Evolutionary conservation across 2,329 filamentous ascomycete species (phyloP).

Genomic region (Cryphonectria nitschkei): DNA sequence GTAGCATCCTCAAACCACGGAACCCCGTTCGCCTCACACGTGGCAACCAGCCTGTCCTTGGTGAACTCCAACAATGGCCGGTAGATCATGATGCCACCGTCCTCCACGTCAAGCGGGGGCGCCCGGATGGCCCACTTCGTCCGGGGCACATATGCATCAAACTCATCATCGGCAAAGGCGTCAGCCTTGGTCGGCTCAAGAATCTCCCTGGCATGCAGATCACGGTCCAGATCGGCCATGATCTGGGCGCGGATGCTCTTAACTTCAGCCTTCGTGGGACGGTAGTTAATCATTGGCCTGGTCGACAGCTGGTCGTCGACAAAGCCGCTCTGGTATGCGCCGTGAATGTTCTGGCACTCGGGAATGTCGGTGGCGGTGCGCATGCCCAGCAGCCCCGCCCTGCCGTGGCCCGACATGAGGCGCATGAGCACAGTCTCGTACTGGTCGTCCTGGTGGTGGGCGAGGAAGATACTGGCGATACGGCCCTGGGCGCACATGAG

Average conservation of each 20-base stretch:
- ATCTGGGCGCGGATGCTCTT: conserved; percentile 35
- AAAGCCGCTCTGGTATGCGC: conserved; percentile 68
- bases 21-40: conserved; percentile 70
- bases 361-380: conserved; percentile 70
- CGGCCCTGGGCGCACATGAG: conserved; percentile 54
- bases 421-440: conserved; percentile 88
- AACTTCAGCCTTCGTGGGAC: conserved; percentile 32
- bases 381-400: conserved; percentile 76
- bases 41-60: conserved; percentile 74
- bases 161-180: conserved; percentile 32
- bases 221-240: conserved; percentile 33
- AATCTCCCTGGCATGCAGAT: conserved; percentile 29
- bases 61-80: conserved; percentile 72
- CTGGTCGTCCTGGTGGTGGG: conserved; percentile 89
- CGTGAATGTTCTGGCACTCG: conserved; percentile 77
- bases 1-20: conserved; percentile 85
- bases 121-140: conserved; percentile 24
- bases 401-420: conserved; percentile 66
- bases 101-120: conserved; percentile 52
- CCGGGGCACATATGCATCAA: conserved; percentile 31
- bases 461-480: conserved; percentile 70
- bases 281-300: conserved; percentile 45
- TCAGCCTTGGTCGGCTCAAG: conserved; percentile 17
- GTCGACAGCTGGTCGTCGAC: conserved; percentile 48
- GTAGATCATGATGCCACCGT: conserved; percentile 67